phyloP scores from a whole-genome alignment of 495 filamentous ascomycete species.

The Hypomontagnella monticulosa region DNA sequence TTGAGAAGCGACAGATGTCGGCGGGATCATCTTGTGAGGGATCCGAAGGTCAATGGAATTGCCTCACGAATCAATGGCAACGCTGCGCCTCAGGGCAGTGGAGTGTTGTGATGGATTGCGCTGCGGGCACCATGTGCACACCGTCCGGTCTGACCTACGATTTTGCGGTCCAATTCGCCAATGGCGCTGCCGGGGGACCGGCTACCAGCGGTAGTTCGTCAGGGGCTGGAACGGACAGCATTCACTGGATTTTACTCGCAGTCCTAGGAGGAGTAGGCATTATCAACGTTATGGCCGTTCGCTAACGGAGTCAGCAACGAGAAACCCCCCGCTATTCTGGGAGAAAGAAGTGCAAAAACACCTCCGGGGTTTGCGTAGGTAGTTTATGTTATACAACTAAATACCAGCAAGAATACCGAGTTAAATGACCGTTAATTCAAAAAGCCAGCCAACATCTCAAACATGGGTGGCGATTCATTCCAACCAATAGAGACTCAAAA shows the following conservation, averaged over 20 bases:
- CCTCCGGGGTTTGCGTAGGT: too few relatives aligned
- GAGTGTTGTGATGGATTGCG: conserved; percentile 47
- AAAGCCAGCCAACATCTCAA: too few relatives aligned
- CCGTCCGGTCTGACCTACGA: conserved; percentile 47
- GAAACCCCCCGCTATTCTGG: too few relatives aligned
- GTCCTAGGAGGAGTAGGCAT: not conserved
- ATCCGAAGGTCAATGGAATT: conserved; percentile 53
- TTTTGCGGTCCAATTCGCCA: conserved; percentile 38
- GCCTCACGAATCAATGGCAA: conserved; percentile 49
- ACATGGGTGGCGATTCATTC: not conserved
- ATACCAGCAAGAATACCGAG: too few relatives aligned
- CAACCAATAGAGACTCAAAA: conserved; percentile 19
- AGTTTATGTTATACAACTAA: too few relatives aligned
- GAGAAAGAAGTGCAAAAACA: too few relatives aligned
- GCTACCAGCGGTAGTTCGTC: conserved; percentile 12
- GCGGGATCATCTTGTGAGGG: conserved; percentile 38
- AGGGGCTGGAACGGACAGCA: not conserved
- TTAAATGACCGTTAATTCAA: too few relatives aligned
- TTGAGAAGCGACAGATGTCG: conserved; percentile 25
- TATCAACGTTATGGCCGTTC: not conserved
- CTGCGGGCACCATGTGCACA: conserved; percentile 46
- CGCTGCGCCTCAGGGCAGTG: conserved; percentile 50
- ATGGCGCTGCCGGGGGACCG: conserved; percentile 24
- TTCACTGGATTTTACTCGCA: not conserved
- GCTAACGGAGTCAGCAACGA: not conserved